A percentile compares a stretch with the other conserved stretches of the same genome.
phyloP scores from a whole-genome alignment of 345 rosid genomes.

The Leavenworthia alabamica region DNA sequence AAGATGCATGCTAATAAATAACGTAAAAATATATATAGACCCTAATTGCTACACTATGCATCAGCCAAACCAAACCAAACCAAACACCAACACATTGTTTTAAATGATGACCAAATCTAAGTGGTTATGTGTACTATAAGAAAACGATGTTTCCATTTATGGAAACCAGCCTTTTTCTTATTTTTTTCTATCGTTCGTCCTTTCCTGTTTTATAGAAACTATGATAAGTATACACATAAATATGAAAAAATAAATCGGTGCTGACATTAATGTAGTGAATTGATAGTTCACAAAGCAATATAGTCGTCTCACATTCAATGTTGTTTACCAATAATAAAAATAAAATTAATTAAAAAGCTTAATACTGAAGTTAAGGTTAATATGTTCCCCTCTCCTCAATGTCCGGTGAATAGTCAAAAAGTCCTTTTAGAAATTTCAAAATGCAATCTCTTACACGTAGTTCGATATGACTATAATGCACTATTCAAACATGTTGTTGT shows the following conservation, averaged over 20 bases:
- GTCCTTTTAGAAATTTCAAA: conserved; percentile 24
- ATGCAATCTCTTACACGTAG: conserved; percentile 14
- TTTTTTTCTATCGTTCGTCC: not conserved
- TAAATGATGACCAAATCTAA: not conserved
- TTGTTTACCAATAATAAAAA: not conserved
- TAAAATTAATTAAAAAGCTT: conserved; percentile 6
- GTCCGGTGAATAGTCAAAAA: conserved; percentile 32
- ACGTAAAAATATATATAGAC: not conserved
- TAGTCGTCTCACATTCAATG: conserved; percentile 24
- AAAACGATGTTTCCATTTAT: conserved; percentile 21
- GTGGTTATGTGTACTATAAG: not conserved
- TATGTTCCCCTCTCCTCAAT: conserved; percentile 31
- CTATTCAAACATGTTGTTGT: conserved; percentile 17
- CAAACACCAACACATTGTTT: conserved; percentile 1
- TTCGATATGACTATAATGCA: conserved; percentile 19
- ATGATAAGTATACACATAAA: conserved; percentile 12
- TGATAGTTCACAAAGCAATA: conserved; percentile 24
- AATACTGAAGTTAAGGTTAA: conserved; percentile 31
- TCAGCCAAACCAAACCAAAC: not conserved
- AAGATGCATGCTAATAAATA: not conserved
- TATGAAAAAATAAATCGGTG: conserved; percentile 20
- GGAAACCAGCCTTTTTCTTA: conserved; percentile 2
- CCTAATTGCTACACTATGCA: not conserved
- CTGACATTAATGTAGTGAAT: conserved; percentile 23
- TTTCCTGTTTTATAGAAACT: conserved; percentile 13